phyloP scores from a whole-genome alignment of 495 filamentous ascomycete species.

The Aspergillus mulundensis region DNA sequence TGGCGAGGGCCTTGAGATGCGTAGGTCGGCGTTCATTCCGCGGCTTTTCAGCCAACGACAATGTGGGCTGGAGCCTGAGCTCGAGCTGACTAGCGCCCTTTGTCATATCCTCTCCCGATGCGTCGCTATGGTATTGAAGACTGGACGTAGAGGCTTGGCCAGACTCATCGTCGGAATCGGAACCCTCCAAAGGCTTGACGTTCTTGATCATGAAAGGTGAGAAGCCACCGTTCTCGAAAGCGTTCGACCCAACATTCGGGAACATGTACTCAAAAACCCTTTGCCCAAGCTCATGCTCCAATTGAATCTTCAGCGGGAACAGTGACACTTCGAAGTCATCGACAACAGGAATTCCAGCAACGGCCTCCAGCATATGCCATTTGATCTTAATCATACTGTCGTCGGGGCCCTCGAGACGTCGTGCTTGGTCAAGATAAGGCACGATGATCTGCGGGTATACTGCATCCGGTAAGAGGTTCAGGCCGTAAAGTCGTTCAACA shows the following conservation, averaged over 20 bases:
- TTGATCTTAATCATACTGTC: constrained; percentile 84
- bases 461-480: constrained; percentile 84
- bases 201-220: constrained; percentile 83
- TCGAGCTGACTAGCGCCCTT: constrained; percentile 67
- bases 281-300: constrained; percentile 90
- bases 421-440: constrained; percentile 70
- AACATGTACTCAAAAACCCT: constrained; percentile 98
- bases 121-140: constrained; percentile 25
- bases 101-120: constrained; percentile 34
- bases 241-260: constrained; percentile 64
- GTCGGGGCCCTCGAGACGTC: constrained; percentile 45
- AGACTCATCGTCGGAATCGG: constrained; percentile 50
- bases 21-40: constrained; percentile 25
- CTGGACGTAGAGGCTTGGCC: constrained; percentile 26
- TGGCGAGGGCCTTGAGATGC: constrained; percentile 44
- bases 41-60: constrained; percentile 55
- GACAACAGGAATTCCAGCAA: constrained; percentile 95
- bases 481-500: constrained; percentile 74
- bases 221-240: constrained; percentile 59
- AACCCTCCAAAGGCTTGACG: constrained; percentile 53
- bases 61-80: constrained; percentile 71
- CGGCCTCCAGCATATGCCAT: constrained; percentile 97
- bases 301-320: constrained; percentile 88
- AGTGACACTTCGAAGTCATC: constrained; percentile 95
- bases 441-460: constrained; percentile 94